phyloP scores from a whole-genome alignment of 352 stramenopile species.

The Phytophthora pinifolia region DNA sequence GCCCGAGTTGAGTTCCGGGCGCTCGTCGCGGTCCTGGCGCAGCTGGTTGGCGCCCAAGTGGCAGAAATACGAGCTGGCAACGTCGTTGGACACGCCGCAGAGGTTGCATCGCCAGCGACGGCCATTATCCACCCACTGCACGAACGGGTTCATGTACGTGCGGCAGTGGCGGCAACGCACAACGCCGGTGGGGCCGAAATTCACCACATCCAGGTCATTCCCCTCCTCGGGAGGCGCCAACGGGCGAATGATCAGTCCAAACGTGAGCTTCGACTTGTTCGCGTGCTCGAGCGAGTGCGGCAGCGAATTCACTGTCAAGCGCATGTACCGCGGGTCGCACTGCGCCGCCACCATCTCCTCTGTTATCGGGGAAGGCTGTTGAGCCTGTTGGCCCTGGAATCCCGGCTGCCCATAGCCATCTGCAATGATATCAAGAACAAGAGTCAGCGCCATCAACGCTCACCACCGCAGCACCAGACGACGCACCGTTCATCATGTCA shows the following conservation, averaged over 20 bases:
- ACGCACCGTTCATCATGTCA: conserved; percentile 74
- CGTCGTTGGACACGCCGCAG: conserved; percentile 88
- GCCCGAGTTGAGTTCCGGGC: conserved; percentile 71
- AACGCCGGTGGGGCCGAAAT: conserved; percentile 84
- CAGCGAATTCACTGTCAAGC: conserved; percentile 68
- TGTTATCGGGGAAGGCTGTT: conserved; percentile 55
- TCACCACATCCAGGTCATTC: conserved; percentile 81
- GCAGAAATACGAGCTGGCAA: conserved; percentile 97
- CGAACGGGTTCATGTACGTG: conserved; percentile 91
- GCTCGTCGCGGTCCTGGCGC: conserved; percentile 92
- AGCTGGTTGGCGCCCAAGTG: conserved; percentile 95
- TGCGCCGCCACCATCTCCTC: conserved; percentile 76
- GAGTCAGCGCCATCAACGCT: conserved; percentile 7
- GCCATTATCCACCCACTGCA: conserved; percentile 89
- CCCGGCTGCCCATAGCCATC: conserved; percentile 55
- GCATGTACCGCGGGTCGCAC: conserved; percentile 84
- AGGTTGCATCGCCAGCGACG: conserved; percentile 89
- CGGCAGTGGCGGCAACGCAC: conserved; percentile 88
- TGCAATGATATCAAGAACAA: conserved; percentile 20
- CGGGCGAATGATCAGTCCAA: conserved; percentile 84
- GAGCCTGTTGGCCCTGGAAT: conserved; percentile 42
- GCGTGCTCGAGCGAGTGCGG: conserved; percentile 84
- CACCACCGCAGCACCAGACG: conserved; percentile 2
- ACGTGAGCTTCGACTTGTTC: conserved; percentile 83
- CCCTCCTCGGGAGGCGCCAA: conserved; percentile 68